A percentile compares a stretch with the other conserved stretches of the same genome.
These are phyloP conservation scores for Corylus americana DNA, from an alignment of 306 rosid species.

Conservation along the genomic window DNA sequence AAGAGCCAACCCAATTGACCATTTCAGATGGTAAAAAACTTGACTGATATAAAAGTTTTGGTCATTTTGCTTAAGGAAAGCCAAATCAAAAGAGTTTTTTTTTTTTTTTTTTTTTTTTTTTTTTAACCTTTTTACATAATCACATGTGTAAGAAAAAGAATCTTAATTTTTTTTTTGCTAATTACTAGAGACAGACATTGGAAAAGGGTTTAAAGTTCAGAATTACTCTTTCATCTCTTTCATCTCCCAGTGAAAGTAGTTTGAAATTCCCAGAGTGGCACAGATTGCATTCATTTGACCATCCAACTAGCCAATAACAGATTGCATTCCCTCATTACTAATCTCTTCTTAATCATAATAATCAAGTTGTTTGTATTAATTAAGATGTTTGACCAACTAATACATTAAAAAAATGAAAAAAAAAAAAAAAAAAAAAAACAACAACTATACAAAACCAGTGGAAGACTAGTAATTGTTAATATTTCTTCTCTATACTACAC, in stretches of 20 bases:
- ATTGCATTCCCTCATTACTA: conserved; percentile 1
- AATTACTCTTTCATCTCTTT: background rate
- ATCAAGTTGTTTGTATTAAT: background rate
- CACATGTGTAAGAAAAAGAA: background rate
- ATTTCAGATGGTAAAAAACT: background rate
- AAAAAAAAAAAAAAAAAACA: background rate
- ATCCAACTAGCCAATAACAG: conserved; percentile 5
- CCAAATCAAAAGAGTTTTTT: background rate
- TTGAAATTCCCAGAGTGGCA: background rate
- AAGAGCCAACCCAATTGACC: background rate
- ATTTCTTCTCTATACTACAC: background rate
- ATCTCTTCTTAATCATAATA: background rate
- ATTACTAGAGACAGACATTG: background rate
- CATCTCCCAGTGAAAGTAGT: background rate
- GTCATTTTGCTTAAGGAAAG: background rate
- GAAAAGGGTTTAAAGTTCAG: background rate
- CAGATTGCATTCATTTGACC: background rate
- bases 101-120: no score
- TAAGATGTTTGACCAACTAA: conserved; percentile 25
- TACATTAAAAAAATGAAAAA: background rate
- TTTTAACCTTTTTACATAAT: no score
- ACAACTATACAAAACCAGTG: background rate
- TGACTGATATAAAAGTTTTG: background rate
- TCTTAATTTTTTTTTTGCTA: no score
- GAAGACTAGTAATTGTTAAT: background rate